phyloP scores from a whole-genome alignment of 305 asterid species.

The Fraxinus paxiana region DNA sequence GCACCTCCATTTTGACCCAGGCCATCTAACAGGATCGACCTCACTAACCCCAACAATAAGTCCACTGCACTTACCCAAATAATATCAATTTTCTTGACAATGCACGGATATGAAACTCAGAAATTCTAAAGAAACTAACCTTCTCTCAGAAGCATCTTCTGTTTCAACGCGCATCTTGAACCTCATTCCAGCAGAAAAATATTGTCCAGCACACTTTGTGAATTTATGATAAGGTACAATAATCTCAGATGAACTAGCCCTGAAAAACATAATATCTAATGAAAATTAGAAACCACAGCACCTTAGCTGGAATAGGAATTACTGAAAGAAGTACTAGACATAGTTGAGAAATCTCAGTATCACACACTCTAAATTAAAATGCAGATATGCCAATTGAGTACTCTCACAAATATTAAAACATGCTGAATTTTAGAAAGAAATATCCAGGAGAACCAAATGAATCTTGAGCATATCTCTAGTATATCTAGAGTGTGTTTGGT shows the following conservation, averaged over 20 bases:
- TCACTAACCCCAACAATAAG: constrained; percentile 69
- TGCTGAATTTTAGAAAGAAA: background rate
- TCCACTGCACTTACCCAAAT: constrained; percentile 63
- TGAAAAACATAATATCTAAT: constrained; percentile 29
- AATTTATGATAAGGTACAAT: constrained; percentile 70
- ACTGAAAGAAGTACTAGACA: background rate
- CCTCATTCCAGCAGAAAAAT: constrained; percentile 76
- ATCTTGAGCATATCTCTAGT: background rate
- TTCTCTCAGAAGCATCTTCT: constrained; percentile 90
- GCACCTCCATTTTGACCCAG: constrained; percentile 92
- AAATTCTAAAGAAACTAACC: constrained; percentile 38
- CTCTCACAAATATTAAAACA: background rate
- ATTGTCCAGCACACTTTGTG: constrained; percentile 54
- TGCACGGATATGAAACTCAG: background rate
- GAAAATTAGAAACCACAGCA: background rate
- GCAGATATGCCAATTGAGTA: background rate
- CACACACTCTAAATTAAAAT: background rate
- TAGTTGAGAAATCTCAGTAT: background rate
- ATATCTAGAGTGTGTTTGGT: too few species aligned
- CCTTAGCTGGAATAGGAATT: background rate
- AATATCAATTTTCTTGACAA: constrained; percentile 13
- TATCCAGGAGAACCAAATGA: background rate
- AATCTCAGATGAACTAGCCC: constrained; percentile 76
- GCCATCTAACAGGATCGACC: constrained; percentile 83
- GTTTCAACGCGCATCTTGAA: constrained; percentile 78